A percentile compares a stretch with the other conserved stretches of the same genome.
phyloP scores from a whole-genome alignment of 2,329 filamentous ascomycete species.

The Phialophora expanda region DNA sequence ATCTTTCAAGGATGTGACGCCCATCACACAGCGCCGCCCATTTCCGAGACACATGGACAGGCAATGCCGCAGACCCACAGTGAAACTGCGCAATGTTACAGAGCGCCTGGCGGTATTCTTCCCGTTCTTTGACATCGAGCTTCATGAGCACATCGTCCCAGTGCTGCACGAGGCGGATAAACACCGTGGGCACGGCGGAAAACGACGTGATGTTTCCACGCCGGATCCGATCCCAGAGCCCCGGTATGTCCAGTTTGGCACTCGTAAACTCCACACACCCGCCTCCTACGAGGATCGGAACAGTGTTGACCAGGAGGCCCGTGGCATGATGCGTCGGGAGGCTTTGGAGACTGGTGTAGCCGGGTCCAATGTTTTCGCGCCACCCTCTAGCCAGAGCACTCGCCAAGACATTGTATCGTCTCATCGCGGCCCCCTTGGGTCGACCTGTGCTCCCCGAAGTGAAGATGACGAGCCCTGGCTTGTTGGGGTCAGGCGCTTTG shows the following conservation, averaged over 20 bases:
- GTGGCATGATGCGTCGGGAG: slow-evolving; percentile 43
- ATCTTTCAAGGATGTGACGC: slow-evolving; percentile 49
- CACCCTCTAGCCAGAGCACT: slow-evolving; percentile 34
- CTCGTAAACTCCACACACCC: slow-evolving; percentile 50
- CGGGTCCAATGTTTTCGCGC: slow-evolving; percentile 39
- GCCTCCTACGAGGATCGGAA: slow-evolving; percentile 46
- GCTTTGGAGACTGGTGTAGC: slow-evolving; percentile 45
- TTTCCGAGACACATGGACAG: slow-evolving; percentile 55
- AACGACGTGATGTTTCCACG: slow-evolving; percentile 44
- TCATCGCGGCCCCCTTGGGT: slow-evolving; percentile 62
- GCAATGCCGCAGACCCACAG: slow-evolving; percentile 53
- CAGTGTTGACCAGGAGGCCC: slow-evolving; percentile 40
- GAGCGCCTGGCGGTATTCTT: slow-evolving; percentile 52
- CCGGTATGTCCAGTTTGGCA: slow-evolving; percentile 43
- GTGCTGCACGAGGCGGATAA: slow-evolving; percentile 47
- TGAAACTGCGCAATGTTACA: slow-evolving; percentile 29
- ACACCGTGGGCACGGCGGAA: slow-evolving; percentile 49
- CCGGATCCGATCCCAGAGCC: slow-evolving; percentile 48
- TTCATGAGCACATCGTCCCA: slow-evolving; percentile 31
- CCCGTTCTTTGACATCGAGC: slow-evolving; percentile 28
- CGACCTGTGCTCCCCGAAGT: slow-evolving; percentile 62
- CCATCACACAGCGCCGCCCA: slow-evolving; percentile 51
- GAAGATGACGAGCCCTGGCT: slow-evolving; percentile 62
- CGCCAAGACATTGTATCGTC: slow-evolving; percentile 34
- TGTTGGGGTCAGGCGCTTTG: slow-evolving; percentile 40